A percentile compares a stretch with the other conserved stretches of the same genome.
Evolutionary conservation across 2,329 filamentous ascomycete genomes (phyloP).

Genomic region (Arthrobotrys entomopaga): DNA sequence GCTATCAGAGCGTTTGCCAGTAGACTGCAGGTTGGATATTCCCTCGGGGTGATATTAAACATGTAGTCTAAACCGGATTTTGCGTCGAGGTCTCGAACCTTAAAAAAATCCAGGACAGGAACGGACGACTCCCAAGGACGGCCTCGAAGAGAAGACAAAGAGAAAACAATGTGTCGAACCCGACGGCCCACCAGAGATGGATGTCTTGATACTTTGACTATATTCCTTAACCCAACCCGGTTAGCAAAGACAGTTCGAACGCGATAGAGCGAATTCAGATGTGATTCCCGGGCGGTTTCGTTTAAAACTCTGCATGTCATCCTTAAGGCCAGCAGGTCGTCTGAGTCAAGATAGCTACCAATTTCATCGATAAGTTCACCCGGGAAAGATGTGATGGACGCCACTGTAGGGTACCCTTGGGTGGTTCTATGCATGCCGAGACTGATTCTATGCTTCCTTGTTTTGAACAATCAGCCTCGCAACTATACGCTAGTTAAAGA

Average conservation of each 20-base stretch:
- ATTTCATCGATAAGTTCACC: background rate
- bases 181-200: background rate
- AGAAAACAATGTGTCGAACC: background rate
- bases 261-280: constrained; percentile 1
- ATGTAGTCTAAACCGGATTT: too few relatives aligned
- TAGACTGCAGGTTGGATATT: too few relatives aligned
- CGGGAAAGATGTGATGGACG: background rate
- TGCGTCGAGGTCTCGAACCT: too few relatives aligned
- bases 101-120: too few relatives aligned
- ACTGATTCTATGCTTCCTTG: too few relatives aligned
- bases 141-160: background rate
- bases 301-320: constrained; percentile 15
- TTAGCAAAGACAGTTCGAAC: constrained; percentile 5
- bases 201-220: constrained; percentile 18
- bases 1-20: too few relatives aligned
- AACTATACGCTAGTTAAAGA: too few relatives aligned
- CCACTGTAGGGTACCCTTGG: too few relatives aligned
- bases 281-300: background rate
- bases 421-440: too few relatives aligned
- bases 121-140: too few relatives aligned
- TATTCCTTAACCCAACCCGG: constrained; percentile 1
- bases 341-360: background rate
- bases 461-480: too few relatives aligned
- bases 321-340: constrained; percentile 19
- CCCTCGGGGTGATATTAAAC: too few relatives aligned